A percentile compares a stretch with the other conserved stretches of the same genome.
Evolutionary conservation across 257 asterid species (phyloP).

Genomic region (Jacaranda copaia): DNA sequence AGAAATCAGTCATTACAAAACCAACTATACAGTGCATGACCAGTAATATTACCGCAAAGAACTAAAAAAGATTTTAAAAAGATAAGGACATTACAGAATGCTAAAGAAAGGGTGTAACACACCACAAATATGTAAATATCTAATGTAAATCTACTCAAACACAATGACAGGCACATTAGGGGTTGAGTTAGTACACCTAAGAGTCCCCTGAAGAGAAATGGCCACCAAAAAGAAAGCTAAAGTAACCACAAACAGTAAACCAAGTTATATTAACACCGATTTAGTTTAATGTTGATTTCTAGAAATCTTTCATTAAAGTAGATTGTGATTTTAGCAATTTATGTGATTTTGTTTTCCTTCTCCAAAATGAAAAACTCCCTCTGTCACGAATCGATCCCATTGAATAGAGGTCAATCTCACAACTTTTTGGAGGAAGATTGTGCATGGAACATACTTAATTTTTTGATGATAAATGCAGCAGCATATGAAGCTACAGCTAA

Average conservation of each 20-base stretch:
- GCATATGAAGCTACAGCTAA: no score
- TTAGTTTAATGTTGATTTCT: no score
- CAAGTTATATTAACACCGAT: neutral
- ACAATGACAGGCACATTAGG: neutral
- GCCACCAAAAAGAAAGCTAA: neutral
- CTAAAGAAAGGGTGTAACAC: neutral
- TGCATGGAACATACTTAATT: no score
- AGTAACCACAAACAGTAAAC: neutral
- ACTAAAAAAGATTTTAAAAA: neutral
- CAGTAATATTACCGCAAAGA: neutral
- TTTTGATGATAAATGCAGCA: neutral
- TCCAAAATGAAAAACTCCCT: neutral
- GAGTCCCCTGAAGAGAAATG: neutral
- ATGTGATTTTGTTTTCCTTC: neutral
- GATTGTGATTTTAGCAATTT: neutral
- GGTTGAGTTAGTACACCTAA: neutral
- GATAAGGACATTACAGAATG: neutral
- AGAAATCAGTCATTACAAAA: constrained; percentile 15
- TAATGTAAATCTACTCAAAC: neutral
- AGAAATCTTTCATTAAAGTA: neutral
- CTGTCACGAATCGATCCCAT: neutral
- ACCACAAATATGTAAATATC: neutral
- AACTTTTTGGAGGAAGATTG: no score
- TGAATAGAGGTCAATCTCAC: neutral
- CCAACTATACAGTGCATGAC: neutral